Conservation (phyloP, 768 basidiomycete genomes). For the Xerocomus spinulosus region DNA sequence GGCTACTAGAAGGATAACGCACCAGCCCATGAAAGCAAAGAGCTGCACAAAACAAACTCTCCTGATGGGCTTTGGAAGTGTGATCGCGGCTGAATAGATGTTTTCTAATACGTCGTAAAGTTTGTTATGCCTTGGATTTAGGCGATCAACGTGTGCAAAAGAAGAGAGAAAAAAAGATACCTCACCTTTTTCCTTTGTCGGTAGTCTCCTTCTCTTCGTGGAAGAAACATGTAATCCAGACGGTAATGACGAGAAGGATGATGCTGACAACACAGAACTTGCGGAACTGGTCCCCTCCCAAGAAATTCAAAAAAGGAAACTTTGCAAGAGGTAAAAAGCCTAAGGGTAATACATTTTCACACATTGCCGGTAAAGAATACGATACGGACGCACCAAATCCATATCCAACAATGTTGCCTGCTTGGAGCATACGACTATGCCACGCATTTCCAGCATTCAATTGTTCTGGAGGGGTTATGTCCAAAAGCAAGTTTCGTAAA, state of each 20-base stretch:
- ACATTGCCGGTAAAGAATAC: background rate
- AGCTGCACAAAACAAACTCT: conserved; percentile 91
- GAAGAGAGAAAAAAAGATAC: conserved; percentile 3
- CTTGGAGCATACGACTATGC: conserved; percentile 94
- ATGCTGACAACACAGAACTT: conserved; percentile 91
- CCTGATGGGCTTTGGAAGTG: conserved; percentile 78
- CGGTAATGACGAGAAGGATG: conserved; percentile 70
- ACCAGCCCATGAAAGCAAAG: conserved; percentile 98
- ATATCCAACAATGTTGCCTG: conserved; percentile 95
- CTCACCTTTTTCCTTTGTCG: conserved; percentile 40
- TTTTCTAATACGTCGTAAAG: conserved; percentile 72
- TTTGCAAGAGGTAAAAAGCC: conserved; percentile 86
- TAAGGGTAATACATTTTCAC: conserved; percentile 24
- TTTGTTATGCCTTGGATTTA: conserved; percentile 38
- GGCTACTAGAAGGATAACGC: conserved; percentile 21
- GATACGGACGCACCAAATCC: conserved; percentile 62
- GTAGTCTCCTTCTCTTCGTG: conserved; percentile 76
- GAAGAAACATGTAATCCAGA: conserved; percentile 83
- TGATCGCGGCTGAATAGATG: conserved; percentile 67
- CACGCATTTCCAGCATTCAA: conserved; percentile 95
- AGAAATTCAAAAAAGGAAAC: conserved; percentile 68
- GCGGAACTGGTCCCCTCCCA: conserved; percentile 92
- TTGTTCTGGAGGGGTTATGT: conserved; percentile 84
- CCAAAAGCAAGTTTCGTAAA: conserved; percentile 87
- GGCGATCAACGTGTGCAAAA: conserved; percentile 1